phyloP scores from a whole-genome alignment of 2,329 filamentous ascomycete genomes.

The Fusarium sp. region DNA sequence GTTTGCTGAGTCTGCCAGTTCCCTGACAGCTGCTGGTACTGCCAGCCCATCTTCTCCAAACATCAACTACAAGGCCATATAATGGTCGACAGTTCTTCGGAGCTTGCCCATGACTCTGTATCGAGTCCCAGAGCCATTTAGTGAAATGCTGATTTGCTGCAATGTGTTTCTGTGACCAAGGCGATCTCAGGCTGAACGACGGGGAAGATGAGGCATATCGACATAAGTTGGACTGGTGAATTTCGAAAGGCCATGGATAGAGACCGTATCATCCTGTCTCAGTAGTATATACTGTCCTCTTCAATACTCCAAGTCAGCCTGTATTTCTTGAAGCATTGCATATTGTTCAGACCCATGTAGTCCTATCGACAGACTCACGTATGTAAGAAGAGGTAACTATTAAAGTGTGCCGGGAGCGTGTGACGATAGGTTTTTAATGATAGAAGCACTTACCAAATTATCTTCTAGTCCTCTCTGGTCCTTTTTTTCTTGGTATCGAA shows the following conservation, averaged over 20 bases:
- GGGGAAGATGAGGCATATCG: too few species aligned
- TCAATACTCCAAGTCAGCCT: background rate
- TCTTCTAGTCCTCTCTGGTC: rapidly evolving
- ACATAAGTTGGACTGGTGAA: background rate
- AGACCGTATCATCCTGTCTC: rapidly evolving
- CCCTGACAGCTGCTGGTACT: background rate
- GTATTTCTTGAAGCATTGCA: background rate
- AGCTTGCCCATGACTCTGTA: background rate
- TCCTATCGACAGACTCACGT: background rate
- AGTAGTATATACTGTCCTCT: background rate
- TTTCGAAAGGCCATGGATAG: background rate
- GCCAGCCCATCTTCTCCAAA: too few species aligned
- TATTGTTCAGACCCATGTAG: background rate
- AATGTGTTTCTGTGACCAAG: background rate
- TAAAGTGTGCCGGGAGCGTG: rapidly evolving
- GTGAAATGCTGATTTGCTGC: background rate
- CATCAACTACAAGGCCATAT: background rate
- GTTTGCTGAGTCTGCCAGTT: background rate
- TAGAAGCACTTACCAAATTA: background rate
- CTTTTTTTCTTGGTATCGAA: rapidly evolving
- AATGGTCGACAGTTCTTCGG: background rate
- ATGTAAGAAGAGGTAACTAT: background rate
- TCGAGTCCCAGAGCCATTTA: background rate
- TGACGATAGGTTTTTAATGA: background rate
- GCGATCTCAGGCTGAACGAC: background rate